Evolutionary conservation across 176 grass and related monocot genomes (phyloP).

Genomic region (Raddia guianensis): DNA sequence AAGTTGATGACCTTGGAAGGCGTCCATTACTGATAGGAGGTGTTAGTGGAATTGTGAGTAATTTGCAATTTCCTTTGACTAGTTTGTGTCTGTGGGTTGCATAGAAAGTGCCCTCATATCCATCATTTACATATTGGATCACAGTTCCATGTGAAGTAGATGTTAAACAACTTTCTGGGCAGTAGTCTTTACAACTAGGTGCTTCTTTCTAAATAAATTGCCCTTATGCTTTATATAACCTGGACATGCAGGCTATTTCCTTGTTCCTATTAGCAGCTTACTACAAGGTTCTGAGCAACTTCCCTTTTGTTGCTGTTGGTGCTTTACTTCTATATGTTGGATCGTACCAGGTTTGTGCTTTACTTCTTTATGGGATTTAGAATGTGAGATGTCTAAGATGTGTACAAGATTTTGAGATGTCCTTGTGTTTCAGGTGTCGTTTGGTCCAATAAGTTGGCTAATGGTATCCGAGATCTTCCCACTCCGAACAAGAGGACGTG

Average conservation of each 20-base stretch:
- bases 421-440: constrained; percentile 69
- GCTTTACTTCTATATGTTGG: constrained; percentile 95
- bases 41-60: constrained; percentile 87
- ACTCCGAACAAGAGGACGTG: constrained; percentile 88
- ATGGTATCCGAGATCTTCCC: constrained; percentile 99
- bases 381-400: background rate
- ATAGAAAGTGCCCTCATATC: background rate
- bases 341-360: constrained; percentile 78
- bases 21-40: constrained; percentile 89
- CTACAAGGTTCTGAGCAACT: constrained; percentile 76
- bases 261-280: constrained; percentile 92
- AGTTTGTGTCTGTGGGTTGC: constrained; percentile 16
- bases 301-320: constrained; percentile 78
- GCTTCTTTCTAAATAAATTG: constrained; percentile 15
- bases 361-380: background rate
- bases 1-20: constrained; percentile 85
- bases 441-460: constrained; percentile 97
- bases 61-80: constrained; percentile 17
- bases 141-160: background rate
- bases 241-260: constrained; percentile 70
- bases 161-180: background rate
- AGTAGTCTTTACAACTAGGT: background rate
- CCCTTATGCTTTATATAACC: constrained; percentile 10
- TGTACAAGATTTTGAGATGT: constrained; percentile 23
- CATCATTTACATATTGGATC: constrained; percentile 5